Evolutionary conservation across 2,329 filamentous ascomycete species (phyloP).

Genomic region (Thelonectria discophora): DNA sequence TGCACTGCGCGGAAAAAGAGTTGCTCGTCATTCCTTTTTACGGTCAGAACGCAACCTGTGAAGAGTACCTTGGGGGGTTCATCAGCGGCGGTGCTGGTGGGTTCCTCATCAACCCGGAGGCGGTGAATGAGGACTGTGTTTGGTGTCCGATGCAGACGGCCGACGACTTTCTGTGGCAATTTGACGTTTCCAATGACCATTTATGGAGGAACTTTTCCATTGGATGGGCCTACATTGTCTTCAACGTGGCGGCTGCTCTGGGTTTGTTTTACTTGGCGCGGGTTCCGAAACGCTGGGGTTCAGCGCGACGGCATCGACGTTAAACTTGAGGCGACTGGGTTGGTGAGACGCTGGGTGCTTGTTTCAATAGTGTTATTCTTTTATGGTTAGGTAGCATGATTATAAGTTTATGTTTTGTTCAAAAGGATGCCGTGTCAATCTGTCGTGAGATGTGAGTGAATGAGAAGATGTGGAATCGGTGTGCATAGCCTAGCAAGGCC

Average conservation of each 20-base stretch:
- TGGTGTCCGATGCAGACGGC: constrained; percentile 16
- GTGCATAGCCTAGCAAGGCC: neutral
- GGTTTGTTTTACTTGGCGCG: neutral
- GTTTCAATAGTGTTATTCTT: neutral
- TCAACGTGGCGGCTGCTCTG: constrained; percentile 5
- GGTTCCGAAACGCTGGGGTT: neutral
- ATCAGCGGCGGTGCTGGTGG: constrained; percentile 57
- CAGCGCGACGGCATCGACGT: neutral
- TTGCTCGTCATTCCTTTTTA: constrained; percentile 68
- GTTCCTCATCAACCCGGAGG: constrained; percentile 42
- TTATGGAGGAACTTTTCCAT: constrained; percentile 22
- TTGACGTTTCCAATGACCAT: constrained; percentile 4
- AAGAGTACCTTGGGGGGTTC: constrained; percentile 59
- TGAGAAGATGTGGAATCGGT: too few relatives aligned
- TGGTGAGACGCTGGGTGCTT: neutral
- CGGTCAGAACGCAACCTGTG: constrained; percentile 57
- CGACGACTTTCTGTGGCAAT: neutral
- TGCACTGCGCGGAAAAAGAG: constrained; percentile 71
- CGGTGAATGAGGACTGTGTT: neutral
- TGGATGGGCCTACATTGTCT: constrained; percentile 16
- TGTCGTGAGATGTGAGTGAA: too few relatives aligned
- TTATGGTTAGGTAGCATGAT: neutral
- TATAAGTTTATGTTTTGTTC: neutral
- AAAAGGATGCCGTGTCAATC: too few relatives aligned
- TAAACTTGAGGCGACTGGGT: neutral